Evolutionary conservation across 306 rosid genomes (phyloP).

Genomic region (Medicago truncatula): DNA sequence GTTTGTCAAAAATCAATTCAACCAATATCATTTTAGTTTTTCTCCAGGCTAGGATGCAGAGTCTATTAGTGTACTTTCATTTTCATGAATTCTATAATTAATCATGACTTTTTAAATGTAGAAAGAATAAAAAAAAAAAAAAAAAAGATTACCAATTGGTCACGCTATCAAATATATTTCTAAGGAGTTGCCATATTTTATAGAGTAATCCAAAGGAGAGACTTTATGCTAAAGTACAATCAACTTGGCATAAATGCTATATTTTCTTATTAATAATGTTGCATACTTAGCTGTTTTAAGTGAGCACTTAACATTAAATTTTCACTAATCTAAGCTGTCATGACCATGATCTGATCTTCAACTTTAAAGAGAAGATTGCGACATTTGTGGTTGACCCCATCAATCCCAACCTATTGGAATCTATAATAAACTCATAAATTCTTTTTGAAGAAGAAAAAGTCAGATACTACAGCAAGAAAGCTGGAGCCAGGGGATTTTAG

Average conservation of each 20-base stretch:
- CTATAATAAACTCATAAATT: slow-evolving; percentile 1
- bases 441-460: slow-evolving; percentile 27
- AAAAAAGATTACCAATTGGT: neutral
- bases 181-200: neutral
- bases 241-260: slow-evolving; percentile 28
- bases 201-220: neutral
- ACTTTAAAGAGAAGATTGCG: slow-evolving; percentile 28
- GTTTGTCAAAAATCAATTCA: neutral
- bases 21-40: neutral
- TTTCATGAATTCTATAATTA: too few species aligned
- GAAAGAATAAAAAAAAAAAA: too few species aligned
- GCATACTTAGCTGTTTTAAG: neutral
- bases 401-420: slow-evolving; percentile 39
- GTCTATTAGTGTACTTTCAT: neutral
- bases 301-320: neutral
- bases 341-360: slow-evolving; percentile 22
- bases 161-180: neutral
- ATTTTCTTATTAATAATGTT: neutral
- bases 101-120: neutral
- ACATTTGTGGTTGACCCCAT: slow-evolving; percentile 39
- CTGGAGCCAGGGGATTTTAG: slow-evolving; percentile 11
- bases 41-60: neutral
- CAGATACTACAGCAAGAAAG: slow-evolving; percentile 36
- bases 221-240: slow-evolving; percentile 26
- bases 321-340: slow-evolving; percentile 44